phyloP scores from a whole-genome alignment of 345 rosid species.

The Trapa incisa region DNA sequence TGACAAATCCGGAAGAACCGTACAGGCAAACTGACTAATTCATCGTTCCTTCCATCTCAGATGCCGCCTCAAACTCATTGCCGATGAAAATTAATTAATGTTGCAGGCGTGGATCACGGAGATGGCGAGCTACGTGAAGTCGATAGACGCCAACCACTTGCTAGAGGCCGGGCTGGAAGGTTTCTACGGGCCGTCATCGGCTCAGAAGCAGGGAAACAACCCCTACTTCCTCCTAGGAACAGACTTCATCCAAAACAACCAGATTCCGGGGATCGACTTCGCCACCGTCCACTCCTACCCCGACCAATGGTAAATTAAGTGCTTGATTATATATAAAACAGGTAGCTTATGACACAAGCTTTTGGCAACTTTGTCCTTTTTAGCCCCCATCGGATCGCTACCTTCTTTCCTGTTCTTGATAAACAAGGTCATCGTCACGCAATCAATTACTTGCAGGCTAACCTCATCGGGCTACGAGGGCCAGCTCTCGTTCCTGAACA shows the following conservation, averaged over 20 bases:
- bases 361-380: no score
- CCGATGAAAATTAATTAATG: not conserved
- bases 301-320: slow-evolving; percentile 51
- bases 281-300: slow-evolving; percentile 61
- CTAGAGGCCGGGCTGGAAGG: slow-evolving; percentile 55
- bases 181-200: slow-evolving; percentile 38
- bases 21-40: slow-evolving; percentile 25
- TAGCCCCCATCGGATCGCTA: no score
- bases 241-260: slow-evolving; percentile 52
- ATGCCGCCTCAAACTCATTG: not conserved
- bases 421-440: no score
- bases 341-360: no score
- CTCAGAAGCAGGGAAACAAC: slow-evolving; percentile 39
- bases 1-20: slow-evolving; percentile 41
- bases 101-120: slow-evolving; percentile 48
- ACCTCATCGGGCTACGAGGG: slow-evolving; percentile 18
- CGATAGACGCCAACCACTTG: slow-evolving; percentile 50
- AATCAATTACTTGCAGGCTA: slow-evolving; percentile 24
- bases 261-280: slow-evolving; percentile 44
- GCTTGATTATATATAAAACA: not conserved
- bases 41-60: no score
- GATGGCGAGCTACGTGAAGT: slow-evolving; percentile 51
- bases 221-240: slow-evolving; percentile 48
- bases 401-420: no score
- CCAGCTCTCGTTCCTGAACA: slow-evolving; percentile 33